Evolutionary conservation across 306 rosid genomes (phyloP).

Genomic region (Acacia confusa): DNA sequence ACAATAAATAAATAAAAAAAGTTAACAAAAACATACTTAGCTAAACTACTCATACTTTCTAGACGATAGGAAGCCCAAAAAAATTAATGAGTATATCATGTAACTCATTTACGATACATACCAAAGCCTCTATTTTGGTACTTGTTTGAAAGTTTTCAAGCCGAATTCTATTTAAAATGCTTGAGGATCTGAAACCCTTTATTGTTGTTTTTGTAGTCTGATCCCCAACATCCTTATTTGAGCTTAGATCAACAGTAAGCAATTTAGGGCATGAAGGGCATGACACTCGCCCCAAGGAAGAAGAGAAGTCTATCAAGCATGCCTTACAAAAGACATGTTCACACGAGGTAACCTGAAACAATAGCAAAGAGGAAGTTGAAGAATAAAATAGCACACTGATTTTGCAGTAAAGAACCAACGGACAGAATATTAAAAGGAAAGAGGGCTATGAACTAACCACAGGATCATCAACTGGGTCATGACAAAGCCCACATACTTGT

Average conservation of each 20-base stretch:
- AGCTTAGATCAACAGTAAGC: constrained; percentile 74
- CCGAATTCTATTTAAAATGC: constrained; percentile 78
- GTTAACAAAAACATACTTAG: neutral
- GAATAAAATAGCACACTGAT: neutral
- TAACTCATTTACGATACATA: constrained; percentile 41
- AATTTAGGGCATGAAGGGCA: constrained; percentile 86
- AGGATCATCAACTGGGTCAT: constrained; percentile 66
- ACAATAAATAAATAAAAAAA: neutral
- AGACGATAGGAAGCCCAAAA: neutral
- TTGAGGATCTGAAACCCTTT: constrained; percentile 81
- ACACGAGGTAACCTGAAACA: constrained; percentile 81
- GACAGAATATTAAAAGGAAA: neutral
- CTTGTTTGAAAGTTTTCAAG: constrained; percentile 91
- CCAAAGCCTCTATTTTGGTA: constrained; percentile 97
- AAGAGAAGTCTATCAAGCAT: constrained; percentile 68
- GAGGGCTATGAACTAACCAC: constrained; percentile 53
- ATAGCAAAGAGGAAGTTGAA: neutral
- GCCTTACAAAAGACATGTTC: constrained; percentile 80
- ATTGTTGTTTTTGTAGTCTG: constrained; percentile 56
- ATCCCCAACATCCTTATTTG: constrained; percentile 42
- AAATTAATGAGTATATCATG: neutral
- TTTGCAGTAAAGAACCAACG: neutral
- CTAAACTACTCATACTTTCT: constrained; percentile 15
- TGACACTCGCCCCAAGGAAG: constrained; percentile 60
- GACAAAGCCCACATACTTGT: constrained; percentile 75